phyloP scores from a whole-genome alignment of 202 grass and related monocot genomes.

The Schoenoplectus tabernaemontani region DNA sequence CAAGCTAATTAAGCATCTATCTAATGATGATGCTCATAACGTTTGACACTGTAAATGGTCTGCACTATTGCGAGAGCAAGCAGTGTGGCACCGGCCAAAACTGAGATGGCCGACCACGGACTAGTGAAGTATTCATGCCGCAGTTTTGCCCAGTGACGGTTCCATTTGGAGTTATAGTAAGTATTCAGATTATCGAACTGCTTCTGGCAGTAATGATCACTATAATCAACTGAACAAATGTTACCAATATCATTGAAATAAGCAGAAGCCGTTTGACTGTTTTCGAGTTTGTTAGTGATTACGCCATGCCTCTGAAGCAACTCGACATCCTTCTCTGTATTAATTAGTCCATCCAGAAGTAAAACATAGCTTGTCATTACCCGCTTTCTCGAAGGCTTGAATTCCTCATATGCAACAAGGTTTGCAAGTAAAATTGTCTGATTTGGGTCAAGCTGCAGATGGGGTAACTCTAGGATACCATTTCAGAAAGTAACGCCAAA shows the following conservation, averaged over 20 bases:
- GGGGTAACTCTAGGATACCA: conserved; percentile 42
- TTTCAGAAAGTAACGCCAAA: conserved; percentile 19
- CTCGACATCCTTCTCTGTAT: conserved; percentile 33
- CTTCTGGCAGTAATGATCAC: conserved; percentile 28
- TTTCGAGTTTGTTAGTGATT: neutral
- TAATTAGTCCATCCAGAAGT: conserved; percentile 41
- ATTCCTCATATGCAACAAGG: conserved; percentile 48
- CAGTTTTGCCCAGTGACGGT: conserved; percentile 34
- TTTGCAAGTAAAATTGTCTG: conserved; percentile 27
- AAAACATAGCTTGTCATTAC: conserved; percentile 47
- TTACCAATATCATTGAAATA: conserved; percentile 44
- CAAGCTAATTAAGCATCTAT: too few relatives aligned
- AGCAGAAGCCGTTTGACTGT: neutral
- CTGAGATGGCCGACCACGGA: conserved; percentile 54
- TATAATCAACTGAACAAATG: conserved; percentile 22
- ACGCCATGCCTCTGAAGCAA: conserved; percentile 17
- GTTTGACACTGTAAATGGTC: conserved; percentile 33
- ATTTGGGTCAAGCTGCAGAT: conserved; percentile 39
- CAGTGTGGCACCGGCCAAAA: conserved; percentile 32
- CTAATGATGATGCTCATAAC: neutral
- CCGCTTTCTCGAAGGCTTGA: conserved; percentile 19
- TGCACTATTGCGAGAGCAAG: conserved; percentile 48
- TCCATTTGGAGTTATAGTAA: conserved; percentile 36
- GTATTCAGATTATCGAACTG: conserved; percentile 13
- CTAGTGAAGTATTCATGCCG: conserved; percentile 38